Conservation (phyloP, 2,329 filamentous ascomycete genomes). For the Xylariaceae sp. region DNA sequence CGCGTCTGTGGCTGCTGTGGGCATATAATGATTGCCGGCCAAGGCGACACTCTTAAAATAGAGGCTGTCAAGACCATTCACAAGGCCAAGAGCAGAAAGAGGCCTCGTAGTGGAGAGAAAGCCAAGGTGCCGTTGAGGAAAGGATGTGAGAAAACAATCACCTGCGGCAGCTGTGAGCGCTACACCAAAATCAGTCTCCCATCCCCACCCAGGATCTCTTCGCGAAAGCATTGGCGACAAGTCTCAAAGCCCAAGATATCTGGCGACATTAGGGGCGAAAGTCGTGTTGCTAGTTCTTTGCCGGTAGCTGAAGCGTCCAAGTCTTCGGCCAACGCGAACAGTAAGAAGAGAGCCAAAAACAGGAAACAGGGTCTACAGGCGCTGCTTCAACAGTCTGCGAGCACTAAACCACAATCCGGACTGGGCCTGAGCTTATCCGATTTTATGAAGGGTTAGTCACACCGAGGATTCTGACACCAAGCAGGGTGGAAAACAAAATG, state of each 20-base stretch:
- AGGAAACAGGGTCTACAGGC: slow-evolving; percentile 65
- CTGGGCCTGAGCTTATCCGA: slow-evolving; percentile 51
- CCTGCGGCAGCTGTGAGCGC: slow-evolving; percentile 43
- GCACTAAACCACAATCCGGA: slow-evolving; percentile 30
- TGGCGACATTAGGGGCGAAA: background rate
- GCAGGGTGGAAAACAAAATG: background rate
- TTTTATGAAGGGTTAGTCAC: slow-evolving; percentile 43
- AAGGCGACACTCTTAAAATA: slow-evolving; percentile 39
- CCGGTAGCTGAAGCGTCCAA: slow-evolving; percentile 26
- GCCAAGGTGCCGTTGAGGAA: background rate
- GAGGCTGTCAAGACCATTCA: slow-evolving; percentile 43
- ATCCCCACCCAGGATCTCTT: slow-evolving; percentile 30
- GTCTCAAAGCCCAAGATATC: slow-evolving; percentile 14
- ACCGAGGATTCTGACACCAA: background rate
- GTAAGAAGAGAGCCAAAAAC: slow-evolving; percentile 62
- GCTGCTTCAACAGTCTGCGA: slow-evolving; percentile 50
- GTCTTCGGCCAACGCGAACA: slow-evolving; percentile 50
- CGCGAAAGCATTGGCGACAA: slow-evolving; percentile 24
- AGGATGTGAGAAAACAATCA: slow-evolving; percentile 36
- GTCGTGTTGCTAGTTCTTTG: background rate
- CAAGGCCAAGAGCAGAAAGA: slow-evolving; percentile 33
- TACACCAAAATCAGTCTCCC: slow-evolving; percentile 41
- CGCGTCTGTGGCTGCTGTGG: slow-evolving; percentile 58
- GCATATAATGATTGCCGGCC: slow-evolving; percentile 54
- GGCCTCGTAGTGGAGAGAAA: background rate